Evolutionary conservation across 2,329 filamentous ascomycete genomes (phyloP), one percentile per base, ranked within the genome.

Genomic region (Botrytis hyacinthi): DNA sequence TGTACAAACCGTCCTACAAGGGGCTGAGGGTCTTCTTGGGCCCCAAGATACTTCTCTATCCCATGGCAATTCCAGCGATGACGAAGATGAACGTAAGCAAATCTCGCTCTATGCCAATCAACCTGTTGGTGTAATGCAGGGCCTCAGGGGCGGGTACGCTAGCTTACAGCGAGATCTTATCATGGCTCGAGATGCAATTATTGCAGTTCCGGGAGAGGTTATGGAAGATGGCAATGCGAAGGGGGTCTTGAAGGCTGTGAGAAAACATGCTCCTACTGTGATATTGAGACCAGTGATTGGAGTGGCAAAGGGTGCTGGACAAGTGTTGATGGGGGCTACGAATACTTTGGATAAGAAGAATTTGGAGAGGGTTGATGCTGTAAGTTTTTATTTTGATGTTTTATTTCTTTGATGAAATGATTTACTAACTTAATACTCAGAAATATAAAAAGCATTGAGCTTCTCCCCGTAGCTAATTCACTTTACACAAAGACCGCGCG

Each of bases 31-130:
- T 29, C 86, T 98, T 75, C 86, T 98, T 57, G 85, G 83, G 26
- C 84, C 85, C 77, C 70, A 80, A 80, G 66, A 81, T 76, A 65
- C 80, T 71, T 32, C 75, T 76, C 26, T 82, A 83, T 67, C 82
- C 82, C 18, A 80, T 82, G 54, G 77, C 78, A 26, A 81, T 81
- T 89, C 89, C 1, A 89, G 89, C 3, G 87, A 88, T 12, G 91
- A 93, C 54, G 87, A 90, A 26, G 91, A 93, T 73, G 90, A 93
- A 76, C 88, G 87, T 74, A 94, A 93, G 77, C 92, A 93, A 76
- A 93, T 98, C 76, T 97, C 93, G 16, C 88, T 95, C 2, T 99
- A 99, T 80, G 96, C 97, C 0, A 93, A 98, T 78, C 96, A 98
- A 80, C 97, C 97, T 0, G 89, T 96, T 2, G 93, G 93, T 1